Evolutionary conservation across 2,329 filamentous ascomycete species (phyloP).

Genomic region (Botrytis byssoidea): DNA sequence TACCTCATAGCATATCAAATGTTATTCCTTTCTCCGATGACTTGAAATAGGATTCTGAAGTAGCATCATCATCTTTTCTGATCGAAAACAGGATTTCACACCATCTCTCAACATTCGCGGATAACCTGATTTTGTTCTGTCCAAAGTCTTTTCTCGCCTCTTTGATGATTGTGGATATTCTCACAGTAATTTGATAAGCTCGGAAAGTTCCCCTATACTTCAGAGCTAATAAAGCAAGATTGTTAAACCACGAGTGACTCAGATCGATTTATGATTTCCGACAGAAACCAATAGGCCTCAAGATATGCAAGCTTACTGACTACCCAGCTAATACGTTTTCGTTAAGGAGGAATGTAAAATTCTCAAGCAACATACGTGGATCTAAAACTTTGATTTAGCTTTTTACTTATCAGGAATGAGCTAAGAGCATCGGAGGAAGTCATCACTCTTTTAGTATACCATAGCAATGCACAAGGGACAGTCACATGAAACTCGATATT

Average conservation of each 20-base stretch:
- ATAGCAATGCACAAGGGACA: background rate
- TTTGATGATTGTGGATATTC: background rate
- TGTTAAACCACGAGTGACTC: background rate
- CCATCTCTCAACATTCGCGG: background rate
- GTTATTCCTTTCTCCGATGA: too few relatives aligned
- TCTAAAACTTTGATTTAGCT: background rate
- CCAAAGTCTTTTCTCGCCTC: background rate
- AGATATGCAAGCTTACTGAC: background rate
- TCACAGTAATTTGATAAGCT: background rate
- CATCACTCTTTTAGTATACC: too few relatives aligned
- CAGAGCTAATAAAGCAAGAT: background rate
- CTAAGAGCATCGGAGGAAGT: background rate
- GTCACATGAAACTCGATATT: background rate
- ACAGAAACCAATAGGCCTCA: background rate
- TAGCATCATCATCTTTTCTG: background rate
- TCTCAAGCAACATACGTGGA: background rate
- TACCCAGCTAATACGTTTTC: background rate
- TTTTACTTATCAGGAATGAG: background rate
- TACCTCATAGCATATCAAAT: background rate
- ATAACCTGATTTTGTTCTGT: background rate
- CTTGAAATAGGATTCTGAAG: background rate
- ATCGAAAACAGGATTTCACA: background rate
- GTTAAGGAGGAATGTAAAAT: background rate
- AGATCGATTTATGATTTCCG: too few relatives aligned
- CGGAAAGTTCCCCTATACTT: background rate